Conservation (phyloP, 495 filamentous ascomycete species). For the Xylona heveae region DNA sequence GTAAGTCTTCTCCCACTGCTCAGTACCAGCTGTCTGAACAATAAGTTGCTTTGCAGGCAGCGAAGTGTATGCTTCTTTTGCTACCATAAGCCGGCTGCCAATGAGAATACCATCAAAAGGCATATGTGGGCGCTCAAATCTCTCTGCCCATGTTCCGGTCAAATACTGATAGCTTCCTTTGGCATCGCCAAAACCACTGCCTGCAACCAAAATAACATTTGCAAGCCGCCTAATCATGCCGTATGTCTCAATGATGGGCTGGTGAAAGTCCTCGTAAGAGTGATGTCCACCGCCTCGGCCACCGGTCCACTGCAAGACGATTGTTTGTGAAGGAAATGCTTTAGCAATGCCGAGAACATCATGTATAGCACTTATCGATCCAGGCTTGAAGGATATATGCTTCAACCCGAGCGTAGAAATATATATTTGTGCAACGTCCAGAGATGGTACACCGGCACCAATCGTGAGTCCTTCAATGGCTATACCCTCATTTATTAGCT, state of each 20-base stretch:
- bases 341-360: constrained; percentile 26
- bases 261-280: constrained; percentile 29
- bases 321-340: constrained; percentile 22
- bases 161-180: constrained; percentile 27
- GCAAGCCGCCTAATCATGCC: constrained; percentile 19
- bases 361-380: constrained; percentile 21
- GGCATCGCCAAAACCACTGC: constrained; percentile 25
- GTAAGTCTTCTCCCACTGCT: constrained; percentile 17
- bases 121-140: constrained; percentile 21
- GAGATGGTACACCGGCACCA: constrained; percentile 28
- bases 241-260: constrained; percentile 24
- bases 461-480: constrained; percentile 23
- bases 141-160: constrained; percentile 21
- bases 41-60: constrained; percentile 14
- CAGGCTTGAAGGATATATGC: constrained; percentile 29
- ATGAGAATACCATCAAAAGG: constrained; percentile 27
- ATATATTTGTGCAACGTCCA: constrained; percentile 24
- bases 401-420: constrained; percentile 24
- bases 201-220: constrained; percentile 26
- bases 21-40: constrained; percentile 12
- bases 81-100: constrained; percentile 27
- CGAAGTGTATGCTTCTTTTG: constrained; percentile 20
- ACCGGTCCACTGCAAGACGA: constrained; percentile 30
- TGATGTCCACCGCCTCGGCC: constrained; percentile 29
- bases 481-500: constrained; percentile 10